phyloP scores from a whole-genome alignment of 306 rosid species.

The Casuarina equisetifolia region DNA sequence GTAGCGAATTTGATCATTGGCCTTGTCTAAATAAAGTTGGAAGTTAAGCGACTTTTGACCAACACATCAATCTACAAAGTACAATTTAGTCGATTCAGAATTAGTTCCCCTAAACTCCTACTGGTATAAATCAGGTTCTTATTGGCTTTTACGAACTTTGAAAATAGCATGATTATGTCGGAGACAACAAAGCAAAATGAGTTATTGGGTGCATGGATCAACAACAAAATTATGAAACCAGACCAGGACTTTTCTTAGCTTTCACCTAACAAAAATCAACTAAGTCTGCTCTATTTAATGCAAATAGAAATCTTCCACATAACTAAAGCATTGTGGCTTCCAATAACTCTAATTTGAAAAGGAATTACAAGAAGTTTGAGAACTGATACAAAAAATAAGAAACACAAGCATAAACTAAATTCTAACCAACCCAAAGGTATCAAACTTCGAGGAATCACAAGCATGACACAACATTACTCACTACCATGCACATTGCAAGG shows the following conservation, averaged over 20 bases:
- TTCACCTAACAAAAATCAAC: no score
- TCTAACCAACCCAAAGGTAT: background rate
- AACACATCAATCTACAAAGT: background rate
- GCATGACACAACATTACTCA: background rate
- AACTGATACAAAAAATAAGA: background rate
- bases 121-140: background rate
- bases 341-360: background rate
- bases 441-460: background rate
- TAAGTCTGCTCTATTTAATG: background rate
- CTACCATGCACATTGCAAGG: background rate
- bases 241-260: background rate
- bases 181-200: no score
- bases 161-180: no score
- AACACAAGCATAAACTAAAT: background rate
- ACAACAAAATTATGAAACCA: background rate
- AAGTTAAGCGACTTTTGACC: background rate
- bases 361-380: background rate
- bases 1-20: no score
- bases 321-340: background rate
- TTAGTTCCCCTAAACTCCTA: background rate
- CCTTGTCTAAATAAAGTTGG: no score
- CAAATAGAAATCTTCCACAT: background rate
- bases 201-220: no score
- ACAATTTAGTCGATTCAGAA: background rate
- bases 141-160: no score